Evolutionary conservation across 2,329 filamentous ascomycete species (phyloP), one percentile per base, ranked within the genome.

Genomic region (Penicillium sp.): DNA sequence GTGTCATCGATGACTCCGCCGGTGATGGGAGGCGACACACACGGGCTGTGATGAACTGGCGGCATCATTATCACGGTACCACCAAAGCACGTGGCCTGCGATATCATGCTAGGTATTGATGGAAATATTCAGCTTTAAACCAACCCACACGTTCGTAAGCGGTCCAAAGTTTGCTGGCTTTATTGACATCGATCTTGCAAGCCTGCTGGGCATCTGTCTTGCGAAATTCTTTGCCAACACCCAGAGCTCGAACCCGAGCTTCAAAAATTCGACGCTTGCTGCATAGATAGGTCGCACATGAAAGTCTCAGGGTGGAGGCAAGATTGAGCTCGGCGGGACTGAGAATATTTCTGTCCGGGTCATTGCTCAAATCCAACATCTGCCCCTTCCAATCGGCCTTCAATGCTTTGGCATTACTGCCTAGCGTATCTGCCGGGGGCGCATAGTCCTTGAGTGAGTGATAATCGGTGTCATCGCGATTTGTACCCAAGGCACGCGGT

Each of bases 181-280:
- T 97, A 81, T 97, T 97, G 72, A 97, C 93, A 68, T 97, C 93
- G 62, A 97, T 96, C 79, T 95, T 95, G 82, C 91, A 96, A n/a
- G 91, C 91, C 73, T 96, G 90, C 74, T 97, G 93, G 5, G 92
- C 91, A 71, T 96, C 91, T 1, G 93, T 97, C 83, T 96, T 96
- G 72, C 91, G 87, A 74, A 96, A 97, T 68, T 92, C 89, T 75
- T 95, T 94, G 70, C 84, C 83, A 36, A 85, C 86, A 55, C 79
- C 76, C 38, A 86, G 77, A 2, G 87, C 84, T 58, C 88, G 84
- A 34, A 93, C 83, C 40, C 90, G 86, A 49, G 86, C 86, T 53
- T 88, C 81, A 73, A 97, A 97, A 70, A 97, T 93, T 59, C 92
- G 88, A 57, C 93, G 87, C 82, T 97, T 97, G 80, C 90, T 94